Percentiles rank a stretch among this genome's conserved stretches.
phyloP scores from a whole-genome alignment of 192 early-diverging fungal genomes.

The Mortierella hygrophila region DNA sequence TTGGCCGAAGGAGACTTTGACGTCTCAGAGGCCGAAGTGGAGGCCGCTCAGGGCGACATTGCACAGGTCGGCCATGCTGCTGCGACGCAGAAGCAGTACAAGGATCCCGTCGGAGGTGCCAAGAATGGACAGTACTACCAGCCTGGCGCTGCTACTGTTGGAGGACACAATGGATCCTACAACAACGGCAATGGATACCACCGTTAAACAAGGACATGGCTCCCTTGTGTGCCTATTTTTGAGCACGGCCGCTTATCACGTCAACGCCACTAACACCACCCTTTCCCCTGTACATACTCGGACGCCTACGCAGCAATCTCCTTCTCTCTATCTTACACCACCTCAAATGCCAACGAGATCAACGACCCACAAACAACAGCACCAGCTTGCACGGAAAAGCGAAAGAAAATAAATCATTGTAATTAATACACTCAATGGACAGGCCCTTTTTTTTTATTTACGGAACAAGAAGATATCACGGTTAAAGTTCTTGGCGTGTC shows the following conservation, averaged over 20 bases:
- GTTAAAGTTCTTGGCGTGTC: slow-evolving; percentile 40
- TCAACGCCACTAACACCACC: background rate
- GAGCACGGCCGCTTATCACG: background rate
- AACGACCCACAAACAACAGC: background rate
- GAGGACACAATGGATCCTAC: background rate
- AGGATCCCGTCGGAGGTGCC: slow-evolving; percentile 25
- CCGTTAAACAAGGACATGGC: background rate
- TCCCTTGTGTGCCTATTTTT: background rate
- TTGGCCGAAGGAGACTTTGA: slow-evolving; percentile 19
- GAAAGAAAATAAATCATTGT: background rate
- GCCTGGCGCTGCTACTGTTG: background rate
- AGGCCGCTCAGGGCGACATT: slow-evolving; percentile 26
- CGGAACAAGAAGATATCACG: slow-evolving; percentile 37
- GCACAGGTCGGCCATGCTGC: slow-evolving; percentile 6
- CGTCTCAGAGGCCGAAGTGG: slow-evolving; percentile 5
- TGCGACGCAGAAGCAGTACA: slow-evolving; percentile 38
- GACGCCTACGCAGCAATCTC: background rate
- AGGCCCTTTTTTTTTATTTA: slow-evolving; percentile 18
- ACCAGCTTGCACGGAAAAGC: background rate
- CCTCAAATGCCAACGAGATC: background rate
- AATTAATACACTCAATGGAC: background rate
- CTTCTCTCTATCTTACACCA: too few species aligned
- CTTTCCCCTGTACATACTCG: background rate
- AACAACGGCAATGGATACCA: slow-evolving; percentile 19
- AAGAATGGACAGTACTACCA: slow-evolving; percentile 35